These are phyloP conservation scores for Ilyonectria robusta DNA, from an alignment of 2,329 filamentous ascomycete genomes.

Conservation along the genomic window DNA sequence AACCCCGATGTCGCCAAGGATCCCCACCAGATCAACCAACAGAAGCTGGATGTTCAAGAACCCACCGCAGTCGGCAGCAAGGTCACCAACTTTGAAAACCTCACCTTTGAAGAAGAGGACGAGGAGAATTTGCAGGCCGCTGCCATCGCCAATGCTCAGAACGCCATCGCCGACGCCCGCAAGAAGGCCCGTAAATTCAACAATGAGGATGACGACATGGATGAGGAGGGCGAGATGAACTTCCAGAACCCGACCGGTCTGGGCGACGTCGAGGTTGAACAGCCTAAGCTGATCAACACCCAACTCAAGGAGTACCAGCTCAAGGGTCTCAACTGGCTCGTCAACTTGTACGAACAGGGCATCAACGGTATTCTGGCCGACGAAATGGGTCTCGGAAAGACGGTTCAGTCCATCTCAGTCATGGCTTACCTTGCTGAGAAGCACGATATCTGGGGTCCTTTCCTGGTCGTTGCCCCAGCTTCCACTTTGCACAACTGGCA, in stretches of 20 bases:
- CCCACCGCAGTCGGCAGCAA: conserved; percentile 72
- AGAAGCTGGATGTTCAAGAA: conserved; percentile 65
- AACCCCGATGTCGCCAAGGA: conserved; percentile 78
- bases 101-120: conserved; percentile 96
- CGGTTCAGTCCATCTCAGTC: conserved; percentile 98
- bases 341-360: conserved; percentile 98
- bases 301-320: conserved; percentile 99
- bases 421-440: conserved; percentile 99
- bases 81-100: conserved; percentile 93
- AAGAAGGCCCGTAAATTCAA: conserved; percentile 95
- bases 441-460: conserved; percentile 98
- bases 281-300: conserved; percentile 92
- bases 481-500: conserved; percentile 99
- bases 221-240: conserved; percentile 98
- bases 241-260: conserved; percentile 98
- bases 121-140: conserved; percentile 85
- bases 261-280: conserved; percentile 92
- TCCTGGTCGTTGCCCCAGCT: conserved; percentile 94
- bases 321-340: conserved; percentile 99
- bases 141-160: conserved; percentile 95
- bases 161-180: conserved; percentile 94
- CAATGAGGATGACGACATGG: conserved; percentile 76
- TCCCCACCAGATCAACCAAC: conserved; percentile 57
- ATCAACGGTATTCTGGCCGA: conserved; percentile 99
- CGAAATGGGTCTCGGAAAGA: conserved; percentile 99